Base-by-base conservation (phyloP, 768 basidiomycete genomes). In the Mrakia blollopis region DNA sequence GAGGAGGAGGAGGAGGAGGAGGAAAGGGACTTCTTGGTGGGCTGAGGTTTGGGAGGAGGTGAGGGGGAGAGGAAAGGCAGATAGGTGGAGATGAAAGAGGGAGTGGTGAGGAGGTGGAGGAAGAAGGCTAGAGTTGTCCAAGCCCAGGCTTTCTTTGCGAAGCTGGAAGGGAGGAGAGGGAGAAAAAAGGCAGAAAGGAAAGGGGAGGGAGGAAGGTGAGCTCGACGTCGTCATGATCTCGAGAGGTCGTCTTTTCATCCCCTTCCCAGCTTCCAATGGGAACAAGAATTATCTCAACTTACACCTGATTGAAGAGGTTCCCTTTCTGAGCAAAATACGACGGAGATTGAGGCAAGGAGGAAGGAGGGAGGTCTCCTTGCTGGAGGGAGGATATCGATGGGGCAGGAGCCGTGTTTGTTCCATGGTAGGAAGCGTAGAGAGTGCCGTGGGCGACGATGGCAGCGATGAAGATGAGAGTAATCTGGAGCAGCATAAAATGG, bases 61-160 rank as follows among this genome's bases (percentile, higher is more conserved):
- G 71, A 21, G 23, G 68, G 44, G 23, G 68, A 30, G 14, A 50
- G 47, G 47, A 32, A 71, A 13, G 69, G 23, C 47, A 71, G 28
- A 21, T 30, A 41, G 69, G 44, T 30, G 41, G 71, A 54, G n/a
- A 57, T 25, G 52, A 52, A 52, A 7, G 50, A 57, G 32, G 21
- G 52, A 13, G 71, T 72, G 7, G 71, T 52, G 44, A 52, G 35
- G n/a, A 76, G 69, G 30, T 78, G 72, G 37, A 63, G 47, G 44
- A 78, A 23, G 61, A 74, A 78, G 18, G 67, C 72, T 6, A 70
- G 1, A 9, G 73, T 78, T 25, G 77, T 78, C 77, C 77, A 78
- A 5, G 44, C 63, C 77, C 77, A 78, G 13, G 77, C 77, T 47
- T 78, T 39, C 47, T 78, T 78, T 1, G 77, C 77, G 69, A 78